phyloP scores from a whole-genome alignment of 2,329 filamentous ascomycete genomes.

The Elsinoe fawcettii region DNA sequence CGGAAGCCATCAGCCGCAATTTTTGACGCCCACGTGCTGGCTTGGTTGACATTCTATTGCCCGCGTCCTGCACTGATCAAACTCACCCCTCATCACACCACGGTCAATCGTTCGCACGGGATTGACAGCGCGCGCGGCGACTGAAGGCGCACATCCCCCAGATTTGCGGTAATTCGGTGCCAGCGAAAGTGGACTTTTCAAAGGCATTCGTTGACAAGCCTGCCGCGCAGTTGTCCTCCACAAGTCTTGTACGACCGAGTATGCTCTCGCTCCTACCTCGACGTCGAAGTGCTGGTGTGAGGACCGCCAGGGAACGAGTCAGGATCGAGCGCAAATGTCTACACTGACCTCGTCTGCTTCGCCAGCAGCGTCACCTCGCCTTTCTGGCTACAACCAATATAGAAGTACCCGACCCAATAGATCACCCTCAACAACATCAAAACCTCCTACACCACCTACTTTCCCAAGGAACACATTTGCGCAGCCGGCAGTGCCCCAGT shows the following conservation, averaged over 20 bases:
- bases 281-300: neutral
- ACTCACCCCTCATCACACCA: neutral
- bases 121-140: conserved; percentile 4
- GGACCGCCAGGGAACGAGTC: conserved; percentile 4
- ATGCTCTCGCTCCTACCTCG: conserved; percentile 5
- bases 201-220: neutral
- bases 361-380: conserved; percentile 25
- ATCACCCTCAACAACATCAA: conserved; percentile 10
- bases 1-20: neutral
- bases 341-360: conserved; percentile 27
- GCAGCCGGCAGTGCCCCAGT: conserved; percentile 9
- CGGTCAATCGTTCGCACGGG: neutral
- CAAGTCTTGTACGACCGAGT: conserved; percentile 7
- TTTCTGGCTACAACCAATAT: conserved; percentile 15
- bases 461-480: neutral
- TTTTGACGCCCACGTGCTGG: neutral
- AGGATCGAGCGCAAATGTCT: conserved; percentile 22
- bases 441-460: conserved; percentile 13
- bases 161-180: neutral
- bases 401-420: neutral
- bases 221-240: neutral
- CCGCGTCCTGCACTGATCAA: neutral
- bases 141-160: conserved; percentile 1
- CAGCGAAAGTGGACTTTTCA: neutral
- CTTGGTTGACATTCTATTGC: neutral